Percentiles rank a stretch among this genome's conserved stretches.
phyloP scores from a whole-genome alignment of 2,329 filamentous ascomycete genomes.

The Moelleriella libera region DNA sequence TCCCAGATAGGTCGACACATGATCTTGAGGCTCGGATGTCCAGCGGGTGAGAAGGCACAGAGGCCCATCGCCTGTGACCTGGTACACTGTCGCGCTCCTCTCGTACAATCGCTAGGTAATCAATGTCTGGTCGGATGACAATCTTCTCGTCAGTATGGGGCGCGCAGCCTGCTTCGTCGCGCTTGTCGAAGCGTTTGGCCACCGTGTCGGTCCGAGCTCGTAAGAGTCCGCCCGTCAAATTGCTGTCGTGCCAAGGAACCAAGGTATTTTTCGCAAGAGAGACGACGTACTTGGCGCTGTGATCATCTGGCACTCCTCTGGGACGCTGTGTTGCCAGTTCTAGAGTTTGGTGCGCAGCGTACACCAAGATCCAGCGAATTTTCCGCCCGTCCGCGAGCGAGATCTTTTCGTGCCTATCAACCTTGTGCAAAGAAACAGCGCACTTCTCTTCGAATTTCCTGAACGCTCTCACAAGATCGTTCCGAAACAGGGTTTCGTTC shows the following conservation, averaged over 20 bases:
- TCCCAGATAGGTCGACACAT: neutral
- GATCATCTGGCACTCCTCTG: conserved; percentile 42
- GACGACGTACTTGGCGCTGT: conserved; percentile 42
- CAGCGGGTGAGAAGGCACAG: neutral
- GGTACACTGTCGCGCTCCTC: conserved; percentile 8
- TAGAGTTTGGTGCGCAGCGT: conserved; percentile 60
- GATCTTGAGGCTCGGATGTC: conserved; percentile 8
- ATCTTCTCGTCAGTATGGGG: conserved; percentile 8
- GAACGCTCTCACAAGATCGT: conserved; percentile 52
- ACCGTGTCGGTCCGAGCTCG: conserved; percentile 15
- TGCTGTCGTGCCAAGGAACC: conserved; percentile 30
- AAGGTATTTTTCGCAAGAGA: conserved; percentile 26
- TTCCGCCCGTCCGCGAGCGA: conserved; percentile 54
- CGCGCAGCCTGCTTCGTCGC: conserved; percentile 3
- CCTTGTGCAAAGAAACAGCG: conserved; percentile 31
- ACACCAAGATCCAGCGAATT: conserved; percentile 65
- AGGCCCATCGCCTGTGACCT: conserved; percentile 1
- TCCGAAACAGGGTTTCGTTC: conserved; percentile 23
- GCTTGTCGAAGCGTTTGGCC: conserved; percentile 4
- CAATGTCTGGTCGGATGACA: conserved; percentile 41
- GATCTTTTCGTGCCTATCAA: conserved; percentile 39
- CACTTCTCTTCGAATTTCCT: conserved; percentile 53
- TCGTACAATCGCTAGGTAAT: conserved; percentile 34
- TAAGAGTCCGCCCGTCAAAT: conserved; percentile 12
- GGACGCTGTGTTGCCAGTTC: conserved; percentile 48